Evolutionary conservation across 2,329 filamentous ascomycete species (phyloP), one percentile per base, ranked within the genome.

Genomic region (Paracoccidioides brasiliensis): DNA sequence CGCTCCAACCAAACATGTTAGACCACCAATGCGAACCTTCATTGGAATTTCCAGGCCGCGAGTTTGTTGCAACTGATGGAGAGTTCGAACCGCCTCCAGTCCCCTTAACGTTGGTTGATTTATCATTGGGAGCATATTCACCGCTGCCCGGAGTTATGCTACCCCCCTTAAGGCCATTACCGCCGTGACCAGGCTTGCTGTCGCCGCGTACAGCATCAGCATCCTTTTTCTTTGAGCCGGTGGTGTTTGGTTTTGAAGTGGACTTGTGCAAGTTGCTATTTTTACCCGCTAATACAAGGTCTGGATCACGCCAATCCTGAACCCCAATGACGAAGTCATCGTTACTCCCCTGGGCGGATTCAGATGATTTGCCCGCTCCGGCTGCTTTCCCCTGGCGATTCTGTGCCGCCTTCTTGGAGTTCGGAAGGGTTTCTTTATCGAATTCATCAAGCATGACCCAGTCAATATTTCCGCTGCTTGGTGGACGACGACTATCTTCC

Each of bases 231-330:
- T 72, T 73, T 12, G 60, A 61, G 12, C 55, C 56, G 28, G 64
- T 61, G 42, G 67, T 63, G 28, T 60, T 62, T 37, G 62, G 52
- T 35, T 59, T 54, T 30, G 58, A 61, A 57, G 59, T 70, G 43
- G 62, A 61, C n/a, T 58, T 60, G 15, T 59, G 57, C 54, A 55
- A 38, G 38, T 42, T 42, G 46, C 49, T 53, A 15, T 43, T 51
- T 48, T 53, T 65, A 51, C 70, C 69, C 42, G 72, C 67, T 1
- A 76, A 76, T 28, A 88, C 74, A 15, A 89, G 72, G 66, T 89
- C 86, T 5, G 86, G 85, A 67, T 93, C 88, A 61, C 87, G 80
- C 88, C 88, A 91, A 66, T 93, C 88, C 61, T 93, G 86, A 10
- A 90, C 82, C n/a, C 87, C 88, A 63, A 91, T 90, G 46, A 86